Percentiles rank a stretch among this genome's conserved stretches.
Conservation (phyloP, 441 rosid species). For the Croton setiger region DNA sequence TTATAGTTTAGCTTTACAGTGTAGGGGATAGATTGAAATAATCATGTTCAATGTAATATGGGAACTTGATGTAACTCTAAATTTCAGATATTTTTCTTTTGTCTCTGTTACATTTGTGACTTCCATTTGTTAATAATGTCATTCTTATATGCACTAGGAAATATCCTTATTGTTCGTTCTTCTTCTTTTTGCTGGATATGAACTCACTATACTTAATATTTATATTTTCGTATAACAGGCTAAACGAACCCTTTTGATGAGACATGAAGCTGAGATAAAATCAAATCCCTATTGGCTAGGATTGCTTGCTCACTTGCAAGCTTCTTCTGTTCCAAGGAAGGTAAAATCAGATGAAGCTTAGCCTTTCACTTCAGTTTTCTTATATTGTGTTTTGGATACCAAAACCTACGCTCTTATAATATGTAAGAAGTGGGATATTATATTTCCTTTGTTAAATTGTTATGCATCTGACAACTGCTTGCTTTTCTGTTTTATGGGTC, state of each 20-base stretch:
- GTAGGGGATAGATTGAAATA: not conserved
- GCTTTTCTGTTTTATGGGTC: slow-evolving; percentile 24
- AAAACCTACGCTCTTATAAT: not conserved
- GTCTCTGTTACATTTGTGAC: not conserved
- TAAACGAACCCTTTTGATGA: slow-evolving; percentile 91
- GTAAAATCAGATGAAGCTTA: slow-evolving; percentile 31
- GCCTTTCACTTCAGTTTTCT: not conserved
- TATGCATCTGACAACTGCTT: not conserved
- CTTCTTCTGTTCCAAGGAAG: slow-evolving; percentile 96
- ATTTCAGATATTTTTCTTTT: not conserved
- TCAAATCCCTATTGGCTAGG: slow-evolving; percentile 99
- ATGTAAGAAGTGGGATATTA: not conserved
- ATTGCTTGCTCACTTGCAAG: slow-evolving; percentile 94
- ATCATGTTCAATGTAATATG: slow-evolving; percentile 1
- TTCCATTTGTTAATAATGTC: not conserved
- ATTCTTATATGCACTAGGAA: not conserved
- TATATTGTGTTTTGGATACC: not conserved
- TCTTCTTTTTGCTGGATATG: not conserved
- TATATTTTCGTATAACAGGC: slow-evolving; percentile 52
- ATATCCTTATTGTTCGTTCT: not conserved
- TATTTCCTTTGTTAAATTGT: not conserved
- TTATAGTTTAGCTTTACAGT: too few species aligned
- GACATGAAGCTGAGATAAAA: slow-evolving; percentile 99
- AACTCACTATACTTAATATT: not conserved
- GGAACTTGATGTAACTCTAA: slow-evolving; percentile 5